A percentile compares a stretch with the other conserved stretches of the same genome.
Conservation (phyloP, 176 grass and related monocot genomes). For the Tuctoria greenei region DNA sequence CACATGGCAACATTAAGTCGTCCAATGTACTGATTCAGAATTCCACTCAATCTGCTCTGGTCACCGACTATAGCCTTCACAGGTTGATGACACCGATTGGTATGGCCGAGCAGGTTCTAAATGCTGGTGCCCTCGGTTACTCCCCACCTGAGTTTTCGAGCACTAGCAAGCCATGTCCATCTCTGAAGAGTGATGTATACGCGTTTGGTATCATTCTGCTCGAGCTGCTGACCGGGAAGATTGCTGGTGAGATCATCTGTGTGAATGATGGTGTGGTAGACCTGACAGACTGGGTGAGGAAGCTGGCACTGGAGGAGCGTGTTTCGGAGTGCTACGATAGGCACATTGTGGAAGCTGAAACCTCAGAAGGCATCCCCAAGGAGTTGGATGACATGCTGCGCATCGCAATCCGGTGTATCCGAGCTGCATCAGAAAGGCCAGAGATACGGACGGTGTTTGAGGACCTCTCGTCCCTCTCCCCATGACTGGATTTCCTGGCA, state of each 20-base stretch:
- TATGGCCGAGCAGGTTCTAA: constrained; percentile 74
- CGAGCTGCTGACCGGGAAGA: constrained; percentile 78
- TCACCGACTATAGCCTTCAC: constrained; percentile 78
- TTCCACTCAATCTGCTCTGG: constrained; percentile 40
- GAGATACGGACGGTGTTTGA: constrained; percentile 80
- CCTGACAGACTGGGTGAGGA: constrained; percentile 89
- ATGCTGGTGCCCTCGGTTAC: constrained; percentile 75
- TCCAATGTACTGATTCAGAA: constrained; percentile 72
- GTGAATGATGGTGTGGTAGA: constrained; percentile 66
- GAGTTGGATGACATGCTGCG: constrained; percentile 63
- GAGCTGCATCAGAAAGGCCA: constrained; percentile 67
- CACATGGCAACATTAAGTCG: constrained; percentile 86
- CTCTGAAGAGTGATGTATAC: constrained; percentile 86
- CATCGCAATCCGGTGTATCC: constrained; percentile 75
- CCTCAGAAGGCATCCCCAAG: constrained; percentile 29
- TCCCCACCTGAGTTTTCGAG: constrained; percentile 81
- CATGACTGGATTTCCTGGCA: constrained; percentile 16
- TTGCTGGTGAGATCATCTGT: constrained; percentile 76
- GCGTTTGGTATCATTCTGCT: constrained; percentile 86
- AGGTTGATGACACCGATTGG: constrained; percentile 69
- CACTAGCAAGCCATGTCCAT: constrained; percentile 82
- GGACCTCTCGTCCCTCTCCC: constrained; percentile 62
- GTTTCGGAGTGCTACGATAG: constrained; percentile 70
- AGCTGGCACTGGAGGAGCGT: constrained; percentile 60
- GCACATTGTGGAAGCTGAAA: constrained; percentile 30